A percentile compares a stretch with the other conserved stretches of the same genome.
These are phyloP conservation scores for Phoenix roebelenii DNA, from an alignment of 176 grass and related monocot species.

Conservation along the genomic window DNA sequence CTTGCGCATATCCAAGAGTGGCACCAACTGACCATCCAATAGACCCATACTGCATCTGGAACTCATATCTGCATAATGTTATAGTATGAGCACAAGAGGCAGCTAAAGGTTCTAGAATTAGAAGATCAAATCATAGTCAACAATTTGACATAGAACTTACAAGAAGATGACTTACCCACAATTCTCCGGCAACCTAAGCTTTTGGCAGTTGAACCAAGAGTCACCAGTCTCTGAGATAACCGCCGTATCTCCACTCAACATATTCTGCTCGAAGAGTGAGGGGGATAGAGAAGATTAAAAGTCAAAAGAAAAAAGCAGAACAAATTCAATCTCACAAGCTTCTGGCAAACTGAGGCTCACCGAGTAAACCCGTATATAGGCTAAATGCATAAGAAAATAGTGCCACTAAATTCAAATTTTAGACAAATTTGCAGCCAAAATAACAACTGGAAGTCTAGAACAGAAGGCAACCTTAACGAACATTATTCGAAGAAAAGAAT, in stretches of 20 bases:
- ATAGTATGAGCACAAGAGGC: neutral
- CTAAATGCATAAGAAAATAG: no score
- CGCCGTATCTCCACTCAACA: conserved; percentile 9
- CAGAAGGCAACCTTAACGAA: neutral
- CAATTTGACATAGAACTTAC: neutral
- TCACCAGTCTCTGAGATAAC: conserved; percentile 14
- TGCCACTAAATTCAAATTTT: no score
- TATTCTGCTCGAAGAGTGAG: neutral
- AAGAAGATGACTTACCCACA: neutral
- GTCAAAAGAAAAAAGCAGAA: neutral
- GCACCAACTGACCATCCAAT: conserved; percentile 19
- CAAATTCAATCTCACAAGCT: no score
- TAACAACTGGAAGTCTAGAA: no score
- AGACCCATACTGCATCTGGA: conserved; percentile 20
- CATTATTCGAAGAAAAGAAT: neutral
- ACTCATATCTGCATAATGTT: conserved; percentile 2
- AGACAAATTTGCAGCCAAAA: no score
- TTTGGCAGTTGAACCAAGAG: conserved; percentile 21
- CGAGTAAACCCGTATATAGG: neutral
- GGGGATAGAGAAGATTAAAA: neutral
- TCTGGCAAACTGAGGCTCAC: neutral
- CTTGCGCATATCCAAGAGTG: conserved; percentile 16
- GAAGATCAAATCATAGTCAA: neutral
- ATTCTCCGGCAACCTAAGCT: conserved; percentile 8
- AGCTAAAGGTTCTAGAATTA: neutral